Conservation (phyloP, 352 stramenopile species). For the Blastocystis sp. region DNA sequence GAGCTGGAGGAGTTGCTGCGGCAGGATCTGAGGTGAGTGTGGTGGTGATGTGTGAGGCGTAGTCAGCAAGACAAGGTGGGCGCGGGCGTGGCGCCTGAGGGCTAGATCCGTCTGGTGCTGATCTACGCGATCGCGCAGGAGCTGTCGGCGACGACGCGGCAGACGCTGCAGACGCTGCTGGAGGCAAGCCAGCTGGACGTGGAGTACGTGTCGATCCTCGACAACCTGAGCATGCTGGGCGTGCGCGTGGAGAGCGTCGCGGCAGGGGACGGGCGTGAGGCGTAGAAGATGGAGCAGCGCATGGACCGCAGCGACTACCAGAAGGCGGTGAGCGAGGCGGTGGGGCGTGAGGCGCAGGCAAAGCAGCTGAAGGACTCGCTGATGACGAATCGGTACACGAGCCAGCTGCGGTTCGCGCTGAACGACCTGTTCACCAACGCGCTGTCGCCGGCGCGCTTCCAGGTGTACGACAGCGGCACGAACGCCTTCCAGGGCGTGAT, state of each 20-base stretch:
- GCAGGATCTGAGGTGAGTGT: constrained; percentile 5
- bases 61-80: constrained; percentile 20
- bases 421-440: constrained; percentile 42
- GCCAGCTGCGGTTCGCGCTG: not conserved
- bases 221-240: constrained; percentile 8
- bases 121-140: constrained; percentile 34
- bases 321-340: not conserved
- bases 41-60: not conserved
- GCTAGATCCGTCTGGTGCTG: constrained; percentile 27
- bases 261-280: not conserved
- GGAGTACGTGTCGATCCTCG: constrained; percentile 2
- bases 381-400: constrained; percentile 21
- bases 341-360: not conserved
- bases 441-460: not conserved
- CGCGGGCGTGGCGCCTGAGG: not conserved
- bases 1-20: constrained; percentile 5
- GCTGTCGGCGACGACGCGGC: not conserved
- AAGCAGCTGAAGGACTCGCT: constrained; percentile 2
- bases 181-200: not conserved
- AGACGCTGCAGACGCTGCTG: not conserved
- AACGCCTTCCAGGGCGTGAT: not conserved
- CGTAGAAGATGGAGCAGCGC: constrained; percentile 29
- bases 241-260: not conserved
- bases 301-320: constrained; percentile 29
- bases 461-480: constrained; percentile 10